Conservation (phyloP, 2,329 filamentous ascomycete genomes). For the Fonsecaea multimorphosa region DNA sequence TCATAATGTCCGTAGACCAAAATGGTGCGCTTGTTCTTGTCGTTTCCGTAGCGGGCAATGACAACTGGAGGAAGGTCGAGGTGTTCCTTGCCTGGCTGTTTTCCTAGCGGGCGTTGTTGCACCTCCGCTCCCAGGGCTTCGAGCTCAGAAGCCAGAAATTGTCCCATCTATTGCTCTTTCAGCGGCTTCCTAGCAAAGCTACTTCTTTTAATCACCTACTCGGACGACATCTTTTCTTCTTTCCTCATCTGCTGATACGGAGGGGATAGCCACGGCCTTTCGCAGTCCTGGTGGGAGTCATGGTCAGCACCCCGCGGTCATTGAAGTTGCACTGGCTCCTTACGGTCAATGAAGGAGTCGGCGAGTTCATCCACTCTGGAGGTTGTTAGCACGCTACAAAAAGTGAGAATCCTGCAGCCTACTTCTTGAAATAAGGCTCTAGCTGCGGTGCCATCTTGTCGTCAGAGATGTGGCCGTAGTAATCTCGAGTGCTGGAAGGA, state of each 20-base stretch:
- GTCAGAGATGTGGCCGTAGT: constrained; percentile 55
- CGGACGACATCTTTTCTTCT: constrained; percentile 89
- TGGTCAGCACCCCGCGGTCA: constrained; percentile 24
- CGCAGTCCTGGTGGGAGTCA: constrained; percentile 62
- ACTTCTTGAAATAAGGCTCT: constrained; percentile 88
- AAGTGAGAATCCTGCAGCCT: constrained; percentile 31
- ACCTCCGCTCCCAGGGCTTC: constrained; percentile 83
- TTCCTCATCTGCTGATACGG: constrained; percentile 88
- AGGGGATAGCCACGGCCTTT: constrained; percentile 94
- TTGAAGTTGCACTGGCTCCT: constrained; percentile 32
- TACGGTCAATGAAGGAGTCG: constrained; percentile 82
- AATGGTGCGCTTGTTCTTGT: constrained; percentile 91
- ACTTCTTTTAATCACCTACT: constrained; percentile 46
- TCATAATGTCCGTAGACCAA: constrained; percentile 99
- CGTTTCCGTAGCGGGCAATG: constrained; percentile 87
- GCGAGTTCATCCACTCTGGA: constrained; percentile 74
- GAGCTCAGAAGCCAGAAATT: constrained; percentile 85
- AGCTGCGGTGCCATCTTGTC: constrained; percentile 86
- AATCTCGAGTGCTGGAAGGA: constrained; percentile 42
- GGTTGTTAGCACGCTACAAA: constrained; percentile 14
- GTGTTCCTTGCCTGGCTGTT: constrained; percentile 88
- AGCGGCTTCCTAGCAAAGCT: not conserved
- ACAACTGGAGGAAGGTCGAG: constrained; percentile 92
- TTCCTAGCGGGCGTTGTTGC: constrained; percentile 83
- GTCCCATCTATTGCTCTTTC: constrained; percentile 70